Percentiles rank a stretch among this genome's conserved stretches.
These are phyloP conservation scores for Neophaeococcomyces mojaviensis DNA, from an alignment of 2,329 filamentous ascomycete species.

Conservation along the genomic window DNA sequence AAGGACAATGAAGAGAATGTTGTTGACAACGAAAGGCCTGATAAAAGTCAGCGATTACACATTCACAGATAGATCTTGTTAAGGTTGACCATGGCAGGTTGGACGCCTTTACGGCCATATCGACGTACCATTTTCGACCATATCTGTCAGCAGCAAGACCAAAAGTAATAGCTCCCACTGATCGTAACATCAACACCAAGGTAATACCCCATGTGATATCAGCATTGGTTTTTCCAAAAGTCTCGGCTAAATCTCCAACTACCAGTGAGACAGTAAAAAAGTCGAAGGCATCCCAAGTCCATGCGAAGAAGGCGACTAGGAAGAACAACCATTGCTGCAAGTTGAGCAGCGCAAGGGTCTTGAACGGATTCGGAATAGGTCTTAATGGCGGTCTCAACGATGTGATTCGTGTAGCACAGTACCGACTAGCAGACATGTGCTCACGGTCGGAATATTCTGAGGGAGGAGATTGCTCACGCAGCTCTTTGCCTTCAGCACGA, in stretches of 20 bases:
- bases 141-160: conserved; percentile 48
- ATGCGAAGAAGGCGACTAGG: conserved; percentile 19
- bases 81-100: background rate
- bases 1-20: conserved; percentile 53
- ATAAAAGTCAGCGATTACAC: conserved; percentile 27
- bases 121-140: conserved; percentile 45
- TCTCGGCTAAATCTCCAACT: conserved; percentile 45
- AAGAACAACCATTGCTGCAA: conserved; percentile 25
- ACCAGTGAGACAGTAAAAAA: conserved; percentile 57
- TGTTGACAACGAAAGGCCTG: conserved; percentile 51
- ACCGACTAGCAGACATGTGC: conserved; percentile 37
- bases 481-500: conserved; percentile 1
- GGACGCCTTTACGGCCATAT: background rate
- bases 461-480: conserved; percentile 8
- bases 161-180: conserved; percentile 52
- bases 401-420: conserved; percentile 46
- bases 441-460: conserved; percentile 6
- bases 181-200: conserved; percentile 53
- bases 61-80: too few species aligned
- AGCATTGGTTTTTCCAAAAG: conserved; percentile 47
- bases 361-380: conserved; percentile 22
- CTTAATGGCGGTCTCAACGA: conserved; percentile 43
- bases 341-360: conserved; percentile 19
- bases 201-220: conserved; percentile 56
- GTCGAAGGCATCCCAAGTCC: conserved; percentile 49